These are phyloP conservation scores for Ostreobium quekettii DNA, from an alignment of 139 green algal species.

Conservation along the genomic window DNA sequence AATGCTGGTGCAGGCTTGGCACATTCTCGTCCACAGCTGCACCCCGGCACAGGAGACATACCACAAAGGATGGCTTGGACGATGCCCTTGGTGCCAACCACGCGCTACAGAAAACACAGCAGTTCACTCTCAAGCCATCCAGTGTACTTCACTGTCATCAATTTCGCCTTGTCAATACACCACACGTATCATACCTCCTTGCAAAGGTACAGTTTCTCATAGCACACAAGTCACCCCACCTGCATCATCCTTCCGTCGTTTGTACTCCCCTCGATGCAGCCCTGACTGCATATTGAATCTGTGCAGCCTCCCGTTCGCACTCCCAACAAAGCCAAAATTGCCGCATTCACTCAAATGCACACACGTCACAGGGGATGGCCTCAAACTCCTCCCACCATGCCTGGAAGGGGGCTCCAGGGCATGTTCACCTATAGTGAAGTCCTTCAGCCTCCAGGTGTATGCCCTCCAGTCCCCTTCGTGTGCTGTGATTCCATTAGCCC, in stretches of 20 bases:
- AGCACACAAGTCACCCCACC: too few relatives aligned
- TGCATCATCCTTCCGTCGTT: not conserved
- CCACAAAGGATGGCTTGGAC: too few relatives aligned
- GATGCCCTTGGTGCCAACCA: too few relatives aligned
- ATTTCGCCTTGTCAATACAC: too few relatives aligned
- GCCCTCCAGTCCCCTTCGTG: conserved; percentile 75
- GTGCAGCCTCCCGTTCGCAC: conserved; percentile 63
- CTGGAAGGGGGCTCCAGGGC: conserved; percentile 43
- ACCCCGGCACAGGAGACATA: too few relatives aligned
- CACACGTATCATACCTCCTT: too few relatives aligned
- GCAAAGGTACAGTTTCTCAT: too few relatives aligned
- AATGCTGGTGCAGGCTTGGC: too few relatives aligned
- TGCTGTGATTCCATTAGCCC: conserved; percentile 88
- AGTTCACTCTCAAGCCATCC: too few relatives aligned
- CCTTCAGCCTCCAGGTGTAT: conserved; percentile 85
- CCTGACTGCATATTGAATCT: conserved; percentile 95
- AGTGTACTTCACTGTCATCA: too few relatives aligned
- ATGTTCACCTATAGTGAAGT: conserved; percentile 62
- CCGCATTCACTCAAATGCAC: conserved; percentile 78
- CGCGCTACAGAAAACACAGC: too few relatives aligned
- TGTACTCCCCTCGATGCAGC: conserved; percentile 63
- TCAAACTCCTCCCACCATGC: conserved; percentile 13
- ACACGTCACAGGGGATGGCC: conserved; percentile 42
- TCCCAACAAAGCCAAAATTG: conserved; percentile 93
- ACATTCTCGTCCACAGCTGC: too few relatives aligned